Conservation (phyloP, 108 stramenopile species). For the Phaeodactylum tricornutum region DNA sequence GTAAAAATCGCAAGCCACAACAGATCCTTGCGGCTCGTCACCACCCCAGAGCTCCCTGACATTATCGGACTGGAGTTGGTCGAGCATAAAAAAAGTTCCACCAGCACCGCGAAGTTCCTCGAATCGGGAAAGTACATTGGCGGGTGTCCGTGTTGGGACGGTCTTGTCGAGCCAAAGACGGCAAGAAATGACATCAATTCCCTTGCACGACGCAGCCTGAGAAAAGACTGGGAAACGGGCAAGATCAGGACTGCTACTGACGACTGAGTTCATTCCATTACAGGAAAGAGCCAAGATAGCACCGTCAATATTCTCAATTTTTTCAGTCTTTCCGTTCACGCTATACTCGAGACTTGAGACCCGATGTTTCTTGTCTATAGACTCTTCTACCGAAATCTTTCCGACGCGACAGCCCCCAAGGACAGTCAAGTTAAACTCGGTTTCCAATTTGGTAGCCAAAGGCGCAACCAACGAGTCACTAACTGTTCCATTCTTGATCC, state of each 20-base stretch:
- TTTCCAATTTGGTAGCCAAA: conserved; percentile 49
- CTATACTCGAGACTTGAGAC: conserved; percentile 28
- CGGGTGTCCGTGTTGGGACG: conserved; percentile 75
- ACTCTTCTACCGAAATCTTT: conserved; percentile 34
- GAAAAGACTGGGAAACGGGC: conserved; percentile 53
- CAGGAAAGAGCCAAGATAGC: conserved; percentile 68
- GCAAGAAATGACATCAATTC: conserved; percentile 80
- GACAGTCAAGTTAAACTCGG: conserved; percentile 47
- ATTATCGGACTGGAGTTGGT: conserved; percentile 73
- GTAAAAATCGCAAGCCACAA: conserved; percentile 90
- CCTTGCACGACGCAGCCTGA: conserved; percentile 61
- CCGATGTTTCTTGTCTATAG: conserved; percentile 2
- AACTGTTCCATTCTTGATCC: conserved; percentile 87
- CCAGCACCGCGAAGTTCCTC: conserved; percentile 77
- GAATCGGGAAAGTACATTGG: conserved; percentile 90
- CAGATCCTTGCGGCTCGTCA: conserved; percentile 48
- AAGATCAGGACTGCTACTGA: conserved; percentile 58
- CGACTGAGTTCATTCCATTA: conserved; percentile 82
- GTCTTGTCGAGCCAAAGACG: conserved; percentile 78
- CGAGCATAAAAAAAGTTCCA: conserved; percentile 92
- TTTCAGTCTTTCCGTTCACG: conserved; percentile 24
- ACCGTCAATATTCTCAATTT: conserved; percentile 59
- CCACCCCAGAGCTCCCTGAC: conserved; percentile 63
- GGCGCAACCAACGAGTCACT: conserved; percentile 74
- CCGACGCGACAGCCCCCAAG: conserved; percentile 68